A percentile compares a stretch with the other conserved stretches of the same genome.
Conservation (phyloP, 108 stramenopile species). For the Cylindrotheca fusiformis region DNA sequence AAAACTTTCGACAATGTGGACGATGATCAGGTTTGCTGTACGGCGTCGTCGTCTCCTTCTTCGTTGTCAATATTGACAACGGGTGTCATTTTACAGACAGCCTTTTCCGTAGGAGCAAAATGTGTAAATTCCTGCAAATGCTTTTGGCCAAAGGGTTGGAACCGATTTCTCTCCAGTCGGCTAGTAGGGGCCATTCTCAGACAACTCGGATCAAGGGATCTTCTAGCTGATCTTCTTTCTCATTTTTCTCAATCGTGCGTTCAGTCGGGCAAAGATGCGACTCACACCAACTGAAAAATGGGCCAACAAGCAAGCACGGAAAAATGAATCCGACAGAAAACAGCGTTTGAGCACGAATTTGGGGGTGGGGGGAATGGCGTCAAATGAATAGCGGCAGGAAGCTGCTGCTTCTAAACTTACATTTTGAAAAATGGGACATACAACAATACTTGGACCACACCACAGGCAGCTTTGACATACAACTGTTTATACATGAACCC, state of each 20-base stretch:
- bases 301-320: not conserved
- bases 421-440: not conserved
- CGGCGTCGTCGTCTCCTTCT: too few species aligned
- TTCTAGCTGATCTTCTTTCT: not conserved
- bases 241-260: not conserved
- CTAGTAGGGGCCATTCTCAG: too few species aligned
- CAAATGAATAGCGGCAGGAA: too few species aligned
- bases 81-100: conserved; percentile 25
- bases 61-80: too few species aligned
- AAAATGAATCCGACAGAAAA: not conserved
- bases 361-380: too few species aligned
- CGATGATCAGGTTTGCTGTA: too few species aligned
- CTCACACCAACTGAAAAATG: not conserved
- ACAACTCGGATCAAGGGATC: too few species aligned
- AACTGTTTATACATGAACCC: not conserved
- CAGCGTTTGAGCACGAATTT: too few species aligned
- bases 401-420: not conserved
- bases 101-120: conserved; percentile 51
- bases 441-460: not conserved
- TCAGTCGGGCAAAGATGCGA: not conserved
- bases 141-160: conserved; percentile 28
- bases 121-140: conserved; percentile 51
- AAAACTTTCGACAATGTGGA: too few species aligned
- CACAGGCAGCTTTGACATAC: not conserved
- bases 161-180: too few species aligned